Evolutionary conservation across 1,139 yeast species (phyloP), one percentile per base, ranked within the genome.

Genomic region (Magnusiomyces tetraspermus): DNA sequence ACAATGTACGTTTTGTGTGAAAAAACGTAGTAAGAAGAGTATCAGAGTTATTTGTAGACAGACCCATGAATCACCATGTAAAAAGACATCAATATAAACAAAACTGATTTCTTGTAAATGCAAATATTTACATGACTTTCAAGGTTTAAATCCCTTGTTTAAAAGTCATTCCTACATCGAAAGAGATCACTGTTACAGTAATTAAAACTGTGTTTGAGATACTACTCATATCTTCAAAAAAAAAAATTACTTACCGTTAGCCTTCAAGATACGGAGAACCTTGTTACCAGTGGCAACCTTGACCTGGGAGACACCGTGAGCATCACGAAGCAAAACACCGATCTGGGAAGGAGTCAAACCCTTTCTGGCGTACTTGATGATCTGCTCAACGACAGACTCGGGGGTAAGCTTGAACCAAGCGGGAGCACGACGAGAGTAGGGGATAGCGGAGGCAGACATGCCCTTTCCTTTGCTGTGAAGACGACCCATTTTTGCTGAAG

Each of bases 261-360:
- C 85, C 80, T 90, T 94, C 76, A 92, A 84, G 81, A 92, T 89
- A 85, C 99, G 90, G 77, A 92, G 85, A 73, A 92, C 85, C 88
- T 94, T 94, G 96, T 90, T 90, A 61, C 97, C 97, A 67, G 98
- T 92, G 78, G 88, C 89, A 73, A 90, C 84, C 80, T 84, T 89
- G 70, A 96, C 78, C 79, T 90, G 97, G 74, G 97, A 84, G 70
- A 92, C 97, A 79, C 98, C 98, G 81, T 94, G 98, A 70, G 97
- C 95, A 79, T 92, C 99, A 84, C 99, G 90, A 76, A 92, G 88
- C 72, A 89, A 78, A 72, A 92, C 98, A 86, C 99, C 98, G 67
- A 92, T 92, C 78, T 89, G 96, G 70, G 98, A 92, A 71, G 99
- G 99, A 68, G 97, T 88, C 76, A 89, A 80, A 88, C 99, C 99